Percentiles rank a stretch among this genome's conserved stretches.
Evolutionary conservation across 371 early-diverging fungal genomes (phyloP).

Genomic region (Mortierella sp.): DNA sequence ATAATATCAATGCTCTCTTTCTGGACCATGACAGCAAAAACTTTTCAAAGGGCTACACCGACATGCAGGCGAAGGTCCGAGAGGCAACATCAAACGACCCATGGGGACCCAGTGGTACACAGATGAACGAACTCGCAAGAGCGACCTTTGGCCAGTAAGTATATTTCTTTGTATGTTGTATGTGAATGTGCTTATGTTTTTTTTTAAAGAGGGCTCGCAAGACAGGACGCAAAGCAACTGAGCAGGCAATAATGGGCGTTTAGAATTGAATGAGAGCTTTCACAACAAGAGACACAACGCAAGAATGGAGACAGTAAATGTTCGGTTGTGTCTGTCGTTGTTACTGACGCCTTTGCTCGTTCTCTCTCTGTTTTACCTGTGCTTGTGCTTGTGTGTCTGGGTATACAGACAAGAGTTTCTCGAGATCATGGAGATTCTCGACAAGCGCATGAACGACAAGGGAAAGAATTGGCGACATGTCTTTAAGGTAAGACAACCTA

Average conservation of each 20-base stretch:
- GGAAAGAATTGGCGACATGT: slow-evolving; percentile 99
- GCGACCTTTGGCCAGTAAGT: slow-evolving; percentile 88
- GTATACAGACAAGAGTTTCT: slow-evolving; percentile 89
- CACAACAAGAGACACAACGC: no score
- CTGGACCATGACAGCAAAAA: slow-evolving; percentile 81
- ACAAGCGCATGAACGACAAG: slow-evolving; percentile 95
- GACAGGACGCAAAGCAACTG: no score
- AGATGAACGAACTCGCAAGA: slow-evolving; percentile 92
- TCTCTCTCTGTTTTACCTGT: slow-evolving; percentile 4
- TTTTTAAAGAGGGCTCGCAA: not conserved
- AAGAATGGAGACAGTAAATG: no score
- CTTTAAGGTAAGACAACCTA: slow-evolving; percentile 85
- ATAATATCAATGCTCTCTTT: not conserved
- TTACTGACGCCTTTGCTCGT: not conserved
- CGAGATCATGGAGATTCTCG: slow-evolving; percentile 97
- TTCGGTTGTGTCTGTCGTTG: no score
- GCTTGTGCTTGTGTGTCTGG: not conserved
- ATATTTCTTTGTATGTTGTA: no score
- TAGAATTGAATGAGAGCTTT: no score
- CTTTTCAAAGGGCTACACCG: slow-evolving; percentile 94
- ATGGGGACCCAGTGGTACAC: slow-evolving; percentile 84
- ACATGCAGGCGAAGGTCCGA: slow-evolving; percentile 95
- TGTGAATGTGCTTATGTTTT: slow-evolving; percentile 2
- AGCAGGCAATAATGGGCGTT: no score
- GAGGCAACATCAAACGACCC: slow-evolving; percentile 95